phyloP scores from a whole-genome alignment of 129 eudicot genomes.

The Ambrosia artemisiifolia region DNA sequence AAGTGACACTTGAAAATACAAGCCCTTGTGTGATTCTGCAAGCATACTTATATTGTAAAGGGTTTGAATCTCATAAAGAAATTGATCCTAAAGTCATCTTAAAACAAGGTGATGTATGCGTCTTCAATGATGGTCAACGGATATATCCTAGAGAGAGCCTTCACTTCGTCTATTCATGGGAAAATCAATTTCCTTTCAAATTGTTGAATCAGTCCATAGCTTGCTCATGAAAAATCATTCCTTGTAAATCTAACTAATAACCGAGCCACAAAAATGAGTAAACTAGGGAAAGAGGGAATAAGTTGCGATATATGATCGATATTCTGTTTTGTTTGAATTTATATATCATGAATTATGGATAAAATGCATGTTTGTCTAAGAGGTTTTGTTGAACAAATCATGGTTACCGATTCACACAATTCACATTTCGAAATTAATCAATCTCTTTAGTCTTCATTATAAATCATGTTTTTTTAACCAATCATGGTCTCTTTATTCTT shows the following conservation, averaged over 20 bases:
- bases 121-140: conserved; percentile 10
- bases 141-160: not conserved
- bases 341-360: not conserved
- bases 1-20: conserved; percentile 17
- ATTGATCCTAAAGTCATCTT: conserved; percentile 11
- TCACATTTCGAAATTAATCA: too few species aligned
- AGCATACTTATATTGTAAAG: conserved; percentile 14
- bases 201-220: not conserved
- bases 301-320: not conserved
- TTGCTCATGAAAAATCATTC: not conserved
- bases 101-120: conserved; percentile 12
- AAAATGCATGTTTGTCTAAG: too few species aligned
- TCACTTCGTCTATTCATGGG: conserved; percentile 6
- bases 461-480: too few species aligned
- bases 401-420: too few species aligned
- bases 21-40: conserved; percentile 16
- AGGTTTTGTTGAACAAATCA: too few species aligned
- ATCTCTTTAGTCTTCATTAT: too few species aligned
- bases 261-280: too few species aligned
- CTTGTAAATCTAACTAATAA: not conserved
- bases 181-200: conserved; percentile 21
- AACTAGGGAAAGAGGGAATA: not conserved
- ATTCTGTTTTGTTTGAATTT: not conserved
- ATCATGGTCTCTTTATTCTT: too few species aligned
- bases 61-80: not conserved